phyloP scores from a whole-genome alignment of 2,329 filamentous ascomycete species.

The Exserohilum turcica region DNA sequence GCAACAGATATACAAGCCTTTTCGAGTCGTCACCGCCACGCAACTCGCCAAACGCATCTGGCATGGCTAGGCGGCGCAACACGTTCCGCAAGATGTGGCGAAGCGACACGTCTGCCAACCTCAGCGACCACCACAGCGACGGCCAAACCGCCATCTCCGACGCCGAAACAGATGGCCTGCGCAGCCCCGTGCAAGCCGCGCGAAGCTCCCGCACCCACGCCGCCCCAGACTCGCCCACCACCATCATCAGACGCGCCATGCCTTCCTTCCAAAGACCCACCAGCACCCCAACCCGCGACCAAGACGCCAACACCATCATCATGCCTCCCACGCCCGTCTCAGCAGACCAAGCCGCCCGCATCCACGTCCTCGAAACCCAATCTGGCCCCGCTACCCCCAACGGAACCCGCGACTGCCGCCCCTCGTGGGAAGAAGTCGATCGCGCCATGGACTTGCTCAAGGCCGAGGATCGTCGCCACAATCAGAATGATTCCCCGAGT shows the following conservation, averaged over 20 bases:
- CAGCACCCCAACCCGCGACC: slow-evolving; percentile 7
- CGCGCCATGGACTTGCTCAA: slow-evolving; percentile 41
- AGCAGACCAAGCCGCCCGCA: slow-evolving; percentile 36
- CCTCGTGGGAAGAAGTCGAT: slow-evolving; percentile 47
- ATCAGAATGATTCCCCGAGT: slow-evolving; percentile 3
- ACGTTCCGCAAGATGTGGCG: slow-evolving; percentile 43
- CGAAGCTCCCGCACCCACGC: slow-evolving; percentile 38
- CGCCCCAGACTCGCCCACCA: slow-evolving; percentile 29
- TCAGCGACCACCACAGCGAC: slow-evolving; percentile 35
- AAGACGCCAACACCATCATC: too few relatives aligned
- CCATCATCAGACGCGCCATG: neutral
- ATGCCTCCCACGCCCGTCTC: slow-evolving; percentile 9
- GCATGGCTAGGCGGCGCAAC: slow-evolving; percentile 34
- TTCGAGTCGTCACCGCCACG: slow-evolving; percentile 44
- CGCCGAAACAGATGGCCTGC: slow-evolving; percentile 38
- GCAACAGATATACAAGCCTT: slow-evolving; percentile 41
- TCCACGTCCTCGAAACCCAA: slow-evolving; percentile 47
- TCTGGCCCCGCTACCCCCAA: slow-evolving; percentile 53
- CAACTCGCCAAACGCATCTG: slow-evolving; percentile 40
- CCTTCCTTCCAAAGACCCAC: slow-evolving; percentile 8
- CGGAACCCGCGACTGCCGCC: slow-evolving; percentile 47
- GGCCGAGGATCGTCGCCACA: slow-evolving; percentile 28
- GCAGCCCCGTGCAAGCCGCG: slow-evolving; percentile 39
- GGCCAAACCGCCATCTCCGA: slow-evolving; percentile 32
- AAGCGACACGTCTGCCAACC: slow-evolving; percentile 25